Evolutionary conservation across 108 stramenopile genomes (phyloP).

Genomic region (Conticribra weissflogii): DNA sequence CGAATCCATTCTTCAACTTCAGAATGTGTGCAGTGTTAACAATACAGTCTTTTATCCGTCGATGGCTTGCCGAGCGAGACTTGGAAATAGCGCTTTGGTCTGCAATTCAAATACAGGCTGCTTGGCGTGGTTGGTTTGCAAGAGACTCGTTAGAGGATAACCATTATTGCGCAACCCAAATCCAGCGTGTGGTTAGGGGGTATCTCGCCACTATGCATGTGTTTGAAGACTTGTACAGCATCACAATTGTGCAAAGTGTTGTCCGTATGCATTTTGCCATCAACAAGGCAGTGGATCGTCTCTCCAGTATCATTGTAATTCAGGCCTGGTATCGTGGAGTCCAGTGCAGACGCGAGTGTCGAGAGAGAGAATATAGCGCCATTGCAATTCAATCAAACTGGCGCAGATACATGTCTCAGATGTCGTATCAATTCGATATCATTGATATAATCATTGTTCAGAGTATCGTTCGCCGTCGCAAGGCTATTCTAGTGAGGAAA

Average conservation of each 20-base stretch:
- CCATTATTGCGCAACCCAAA: conserved; percentile 61
- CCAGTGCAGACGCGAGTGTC: conserved; percentile 29
- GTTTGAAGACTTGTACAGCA: conserved; percentile 67
- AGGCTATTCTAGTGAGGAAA: conserved; percentile 31
- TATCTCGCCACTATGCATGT: conserved; percentile 65
- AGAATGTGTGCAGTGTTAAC: conserved; percentile 77
- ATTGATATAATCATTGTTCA: conserved; percentile 76
- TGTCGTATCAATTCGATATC: conserved; percentile 56
- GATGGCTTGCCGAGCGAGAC: conserved; percentile 75
- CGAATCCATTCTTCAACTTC: background rate
- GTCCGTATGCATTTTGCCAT: conserved; percentile 56
- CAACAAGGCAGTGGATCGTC: conserved; percentile 40
- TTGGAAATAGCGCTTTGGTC: conserved; percentile 56
- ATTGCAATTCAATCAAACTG: conserved; percentile 61
- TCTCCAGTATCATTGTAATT: conserved; percentile 49
- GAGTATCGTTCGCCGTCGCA: conserved; percentile 58
- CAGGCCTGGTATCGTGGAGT: conserved; percentile 59
- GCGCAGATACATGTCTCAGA: conserved; percentile 55
- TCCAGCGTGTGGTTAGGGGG: conserved; percentile 74
- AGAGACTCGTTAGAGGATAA: conserved; percentile 59
- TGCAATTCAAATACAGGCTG: conserved; percentile 64
- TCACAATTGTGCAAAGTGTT: conserved; percentile 64
- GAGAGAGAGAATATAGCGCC: conserved; percentile 42
- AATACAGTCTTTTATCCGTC: conserved; percentile 71
- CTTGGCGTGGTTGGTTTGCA: conserved; percentile 70